Evolutionary conservation across 2,329 filamentous ascomycete genomes (phyloP).

Genomic region (Ophiostoma sp.): DNA sequence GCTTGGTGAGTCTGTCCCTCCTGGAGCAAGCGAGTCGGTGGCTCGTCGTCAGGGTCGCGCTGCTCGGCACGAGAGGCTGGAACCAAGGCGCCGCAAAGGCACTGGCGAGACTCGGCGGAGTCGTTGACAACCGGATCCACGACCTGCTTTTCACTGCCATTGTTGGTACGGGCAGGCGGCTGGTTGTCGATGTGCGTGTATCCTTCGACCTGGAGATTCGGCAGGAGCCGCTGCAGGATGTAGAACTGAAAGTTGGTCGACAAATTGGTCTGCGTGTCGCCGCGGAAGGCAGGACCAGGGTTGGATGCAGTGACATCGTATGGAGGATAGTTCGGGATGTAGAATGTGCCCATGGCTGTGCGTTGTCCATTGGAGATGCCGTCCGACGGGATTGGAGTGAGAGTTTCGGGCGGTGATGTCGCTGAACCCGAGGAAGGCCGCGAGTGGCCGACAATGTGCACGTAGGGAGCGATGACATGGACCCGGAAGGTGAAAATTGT

Average conservation of each 20-base stretch:
- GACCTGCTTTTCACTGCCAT: not conserved
- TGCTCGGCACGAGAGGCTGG: not conserved
- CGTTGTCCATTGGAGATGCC: not conserved
- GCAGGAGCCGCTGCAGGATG: not conserved
- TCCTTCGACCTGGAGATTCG: not conserved
- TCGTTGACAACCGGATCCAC: not conserved
- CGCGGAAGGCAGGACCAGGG: not conserved
- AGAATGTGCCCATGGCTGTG: not conserved
- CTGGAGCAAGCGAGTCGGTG: conserved; percentile 3
- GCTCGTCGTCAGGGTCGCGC: not conserved
- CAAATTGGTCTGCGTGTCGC: not conserved
- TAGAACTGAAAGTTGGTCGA: not conserved
- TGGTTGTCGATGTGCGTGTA: not conserved
- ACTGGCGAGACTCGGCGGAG: not conserved
- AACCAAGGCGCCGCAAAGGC: not conserved
- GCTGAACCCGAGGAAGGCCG: not conserved
- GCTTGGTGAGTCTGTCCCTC: not conserved
- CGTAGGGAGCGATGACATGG: not conserved
- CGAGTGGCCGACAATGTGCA: not conserved
- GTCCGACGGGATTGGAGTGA: not conserved
- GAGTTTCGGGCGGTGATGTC: not conserved
- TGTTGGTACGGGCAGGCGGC: not conserved
- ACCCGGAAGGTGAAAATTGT: not conserved
- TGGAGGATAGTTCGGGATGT: not conserved
- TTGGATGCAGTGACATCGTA: not conserved